A percentile compares a stretch with the other conserved stretches of the same genome.
Conservation (phyloP, 345 rosid genomes). For the Lumnitzera racemosa region DNA sequence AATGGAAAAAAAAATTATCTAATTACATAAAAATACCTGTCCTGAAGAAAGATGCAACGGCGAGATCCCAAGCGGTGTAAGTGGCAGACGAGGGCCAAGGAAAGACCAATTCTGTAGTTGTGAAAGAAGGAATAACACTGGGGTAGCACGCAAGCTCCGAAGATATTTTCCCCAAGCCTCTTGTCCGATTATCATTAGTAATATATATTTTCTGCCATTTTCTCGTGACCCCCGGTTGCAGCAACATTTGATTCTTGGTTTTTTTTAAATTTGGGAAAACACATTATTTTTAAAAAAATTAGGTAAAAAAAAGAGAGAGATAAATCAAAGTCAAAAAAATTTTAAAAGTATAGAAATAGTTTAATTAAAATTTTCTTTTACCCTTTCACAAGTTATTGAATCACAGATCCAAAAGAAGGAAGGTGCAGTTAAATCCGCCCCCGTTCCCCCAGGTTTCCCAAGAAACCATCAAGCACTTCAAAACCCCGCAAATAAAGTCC, state of each 20-base stretch:
- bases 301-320: background rate
- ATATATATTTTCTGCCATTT: slow-evolving; percentile 90
- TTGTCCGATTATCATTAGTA: slow-evolving; percentile 98
- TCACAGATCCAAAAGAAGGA: slow-evolving; percentile 99
- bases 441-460: slow-evolving; percentile 98
- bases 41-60: slow-evolving; percentile 96
- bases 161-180: slow-evolving; percentile 98
- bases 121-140: slow-evolving; percentile 99
- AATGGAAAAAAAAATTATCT: too few relatives aligned
- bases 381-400: slow-evolving; percentile 99
- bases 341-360: background rate
- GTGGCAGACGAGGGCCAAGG: slow-evolving; percentile 95
- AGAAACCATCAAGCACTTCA: slow-evolving; percentile 99
- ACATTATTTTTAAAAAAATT: background rate
- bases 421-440: slow-evolving; percentile 98
- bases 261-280: too few relatives aligned
- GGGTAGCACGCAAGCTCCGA: slow-evolving; percentile 98
- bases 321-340: slow-evolving; percentile 12
- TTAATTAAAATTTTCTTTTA: background rate
- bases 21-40: too few relatives aligned
- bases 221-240: slow-evolving; percentile 4
- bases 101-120: slow-evolving; percentile 99
- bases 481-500: slow-evolving; percentile 66
- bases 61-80: slow-evolving; percentile 97
- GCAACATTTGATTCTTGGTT: background rate